Percentiles rank a stretch among this genome's conserved stretches.
Evolutionary conservation across 2,329 filamentous ascomycete genomes (phyloP).

Genomic region (Colletotrichum endophyticum): DNA sequence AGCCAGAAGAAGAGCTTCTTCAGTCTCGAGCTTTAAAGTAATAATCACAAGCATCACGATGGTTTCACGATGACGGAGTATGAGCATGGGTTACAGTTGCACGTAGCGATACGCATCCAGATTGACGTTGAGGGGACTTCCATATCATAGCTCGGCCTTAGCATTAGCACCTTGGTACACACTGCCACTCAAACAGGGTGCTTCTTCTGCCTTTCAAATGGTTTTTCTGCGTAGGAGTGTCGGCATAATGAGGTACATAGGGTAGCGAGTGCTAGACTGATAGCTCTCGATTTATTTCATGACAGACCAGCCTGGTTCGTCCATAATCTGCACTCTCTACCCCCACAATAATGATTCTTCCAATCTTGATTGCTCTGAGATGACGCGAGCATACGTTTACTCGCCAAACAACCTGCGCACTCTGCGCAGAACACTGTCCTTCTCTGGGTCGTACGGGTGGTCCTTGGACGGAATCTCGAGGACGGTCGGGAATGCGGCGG

Average conservation of each 20-base stretch:
- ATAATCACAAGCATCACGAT: background rate
- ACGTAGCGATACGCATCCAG: constrained; percentile 9
- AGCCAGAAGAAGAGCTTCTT: constrained; percentile 40
- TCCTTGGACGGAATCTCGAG: constrained; percentile 99
- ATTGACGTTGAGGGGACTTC: background rate
- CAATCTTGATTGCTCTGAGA: background rate
- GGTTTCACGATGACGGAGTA: constrained; percentile 11
- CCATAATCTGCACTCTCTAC: background rate
- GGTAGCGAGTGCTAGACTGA: constrained; percentile 10
- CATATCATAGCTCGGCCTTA: constrained; percentile 14
- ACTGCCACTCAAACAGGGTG: background rate
- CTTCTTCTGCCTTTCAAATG: background rate
- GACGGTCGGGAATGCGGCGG: constrained; percentile 92
- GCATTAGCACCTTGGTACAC: constrained; percentile 11
- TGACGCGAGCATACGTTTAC: constrained; percentile 43
- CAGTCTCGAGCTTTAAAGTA: constrained; percentile 43
- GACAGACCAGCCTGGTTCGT: background rate
- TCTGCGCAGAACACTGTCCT: constrained; percentile 93
- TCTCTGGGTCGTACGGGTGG: constrained; percentile 98
- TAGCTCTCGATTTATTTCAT: constrained; percentile 9
- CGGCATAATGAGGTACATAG: constrained; percentile 19
- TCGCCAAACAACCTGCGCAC: constrained; percentile 74
- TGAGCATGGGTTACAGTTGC: constrained; percentile 15
- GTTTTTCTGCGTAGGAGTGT: constrained; percentile 13
- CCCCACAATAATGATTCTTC: background rate